Percentiles rank a stretch among this genome's conserved stretches.
phyloP scores from a whole-genome alignment of 2,329 filamentous ascomycete genomes.

The Phyllosticta capitalensis region DNA sequence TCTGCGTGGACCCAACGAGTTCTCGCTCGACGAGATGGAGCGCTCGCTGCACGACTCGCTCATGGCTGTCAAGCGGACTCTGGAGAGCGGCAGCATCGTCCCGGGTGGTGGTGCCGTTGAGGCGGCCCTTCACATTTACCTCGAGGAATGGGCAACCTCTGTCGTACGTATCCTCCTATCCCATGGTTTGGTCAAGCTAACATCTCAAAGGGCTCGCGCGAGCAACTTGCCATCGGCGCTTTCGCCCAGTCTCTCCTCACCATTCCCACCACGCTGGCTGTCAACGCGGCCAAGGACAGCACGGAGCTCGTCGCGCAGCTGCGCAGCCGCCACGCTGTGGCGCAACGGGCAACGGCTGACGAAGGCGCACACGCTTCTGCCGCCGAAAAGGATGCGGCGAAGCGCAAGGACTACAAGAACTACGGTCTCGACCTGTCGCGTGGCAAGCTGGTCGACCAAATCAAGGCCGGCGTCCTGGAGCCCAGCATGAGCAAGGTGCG shows the following conservation, averaged over 20 bases:
- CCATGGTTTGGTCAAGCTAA: not conserved
- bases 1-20: slow-evolving; percentile 91
- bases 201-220: slow-evolving; percentile 59
- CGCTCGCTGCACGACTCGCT: slow-evolving; percentile 94
- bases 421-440: slow-evolving; percentile 86
- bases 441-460: slow-evolving; percentile 83
- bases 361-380: slow-evolving; percentile 41
- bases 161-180: slow-evolving; percentile 50
- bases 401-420: slow-evolving; percentile 97
- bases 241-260: slow-evolving; percentile 91
- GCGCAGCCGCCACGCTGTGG: slow-evolving; percentile 85
- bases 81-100: slow-evolving; percentile 94
- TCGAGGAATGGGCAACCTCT: slow-evolving; percentile 96
- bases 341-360: slow-evolving; percentile 85
- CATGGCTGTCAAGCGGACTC: slow-evolving; percentile 90
- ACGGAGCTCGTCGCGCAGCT: slow-evolving; percentile 93
- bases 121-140: slow-evolving; percentile 97
- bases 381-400: slow-evolving; percentile 80
- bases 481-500: slow-evolving; percentile 97
- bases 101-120: slow-evolving; percentile 94
- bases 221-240: slow-evolving; percentile 95
- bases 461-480: slow-evolving; percentile 93
- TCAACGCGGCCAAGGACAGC: slow-evolving; percentile 94
- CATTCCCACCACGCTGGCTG: slow-evolving; percentile 90
- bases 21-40: slow-evolving; percentile 97